These are phyloP conservation scores for Calonectria pseudoreteaudii DNA, from an alignment of 2,329 filamentous ascomycete genomes.

Conservation along the genomic window DNA sequence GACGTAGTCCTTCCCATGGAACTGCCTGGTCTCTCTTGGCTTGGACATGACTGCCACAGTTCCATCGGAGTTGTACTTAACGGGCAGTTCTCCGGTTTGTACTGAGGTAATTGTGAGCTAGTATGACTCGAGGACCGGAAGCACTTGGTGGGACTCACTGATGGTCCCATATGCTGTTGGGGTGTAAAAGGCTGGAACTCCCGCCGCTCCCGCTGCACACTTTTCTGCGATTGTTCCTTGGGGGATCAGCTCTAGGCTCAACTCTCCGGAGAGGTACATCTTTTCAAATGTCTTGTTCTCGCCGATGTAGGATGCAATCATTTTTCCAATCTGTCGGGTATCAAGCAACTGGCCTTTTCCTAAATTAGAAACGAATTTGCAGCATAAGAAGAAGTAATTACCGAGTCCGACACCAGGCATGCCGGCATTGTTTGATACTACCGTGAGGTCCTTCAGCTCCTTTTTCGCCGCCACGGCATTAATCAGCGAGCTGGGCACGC, in stretches of 20 bases:
- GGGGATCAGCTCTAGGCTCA: not conserved
- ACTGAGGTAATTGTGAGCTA: not conserved
- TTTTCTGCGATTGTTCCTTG: slow-evolving; percentile 2
- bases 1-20: not conserved
- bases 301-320: not conserved
- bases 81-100: not conserved
- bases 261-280: not conserved
- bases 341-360: not conserved
- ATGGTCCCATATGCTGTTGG: not conserved
- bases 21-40: not conserved
- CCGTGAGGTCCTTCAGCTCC: not conserved
- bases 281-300: not conserved
- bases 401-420: not conserved
- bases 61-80: not conserved
- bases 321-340: not conserved
- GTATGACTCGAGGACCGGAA: too few relatives aligned
- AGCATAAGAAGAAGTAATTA: not conserved
- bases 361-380: not conserved
- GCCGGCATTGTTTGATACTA: not conserved
- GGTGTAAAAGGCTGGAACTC: not conserved
- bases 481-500: not conserved
- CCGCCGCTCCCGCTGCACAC: not conserved
- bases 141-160: not conserved
- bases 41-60: not conserved
- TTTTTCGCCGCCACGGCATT: not conserved